Percentiles rank a stretch among this genome's conserved stretches.
These are phyloP conservation scores for Hymenoscyphus infarciens DNA, from an alignment of 2,329 filamentous ascomycete genomes.

Conservation along the genomic window DNA sequence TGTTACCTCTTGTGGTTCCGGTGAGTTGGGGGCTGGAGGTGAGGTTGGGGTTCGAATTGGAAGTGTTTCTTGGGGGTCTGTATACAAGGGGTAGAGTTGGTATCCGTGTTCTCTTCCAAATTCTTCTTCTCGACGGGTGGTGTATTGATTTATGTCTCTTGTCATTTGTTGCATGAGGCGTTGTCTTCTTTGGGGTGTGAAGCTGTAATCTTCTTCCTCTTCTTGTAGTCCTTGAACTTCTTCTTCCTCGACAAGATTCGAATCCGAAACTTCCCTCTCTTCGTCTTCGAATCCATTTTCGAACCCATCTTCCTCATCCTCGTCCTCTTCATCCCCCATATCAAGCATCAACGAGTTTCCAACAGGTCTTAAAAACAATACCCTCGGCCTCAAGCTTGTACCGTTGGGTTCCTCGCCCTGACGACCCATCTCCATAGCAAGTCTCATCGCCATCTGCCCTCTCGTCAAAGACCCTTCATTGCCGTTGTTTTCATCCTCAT, in stretches of 20 bases:
- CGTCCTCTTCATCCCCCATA: neutral
- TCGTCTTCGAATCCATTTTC: neutral
- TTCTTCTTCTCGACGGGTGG: conserved; percentile 3
- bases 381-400: neutral
- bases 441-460: neutral
- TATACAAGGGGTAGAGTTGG: neutral
- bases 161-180: neutral
- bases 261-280: neutral
- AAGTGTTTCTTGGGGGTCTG: no score
- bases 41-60: neutral
- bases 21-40: neutral
- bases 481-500: neutral
- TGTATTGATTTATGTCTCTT: conserved; percentile 2
- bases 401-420: neutral
- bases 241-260: neutral
- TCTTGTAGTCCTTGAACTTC: neutral
- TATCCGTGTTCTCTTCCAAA: conserved; percentile 3
- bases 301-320: neutral
- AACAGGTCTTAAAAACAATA: neutral
- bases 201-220: neutral
- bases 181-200: neutral
- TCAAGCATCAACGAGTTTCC: neutral
- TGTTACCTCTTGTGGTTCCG: neutral
- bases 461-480: no score
- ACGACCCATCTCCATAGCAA: neutral